Base-by-base conservation (phyloP, 2,329 filamentous ascomycete species). In the Neoascochyta sp. region DNA sequence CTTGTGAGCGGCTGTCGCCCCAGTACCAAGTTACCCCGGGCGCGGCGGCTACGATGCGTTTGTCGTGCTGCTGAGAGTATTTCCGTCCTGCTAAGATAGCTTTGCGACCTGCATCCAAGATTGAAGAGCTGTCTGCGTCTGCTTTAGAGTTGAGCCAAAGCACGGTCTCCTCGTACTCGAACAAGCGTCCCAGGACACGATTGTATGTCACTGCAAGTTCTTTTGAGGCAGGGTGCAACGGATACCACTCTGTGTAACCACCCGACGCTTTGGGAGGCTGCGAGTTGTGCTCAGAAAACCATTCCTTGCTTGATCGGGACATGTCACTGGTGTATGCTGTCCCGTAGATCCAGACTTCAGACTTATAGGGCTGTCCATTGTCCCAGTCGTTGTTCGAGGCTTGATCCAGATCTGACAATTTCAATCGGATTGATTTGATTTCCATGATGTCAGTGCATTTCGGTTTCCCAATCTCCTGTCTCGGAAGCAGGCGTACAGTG, bases 1-100 rank as follows among this genome's bases (percentile, higher is more conserved):
- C 71, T 26, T 79, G 70, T 1, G 70, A 69, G 1, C 77, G 67
- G 13, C 64, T 65, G 29, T 80, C 75, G 0, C 67, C 74, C 70
- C 73, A 78, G 50, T 71, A 76, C 75, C 75, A 80, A 0, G 59
- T 54, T 15, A 68, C 64, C 9, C 60, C 65, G 0, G 23, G 12
- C 5, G 31, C 27, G 9, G 21, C 3, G 3, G 41, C 24, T 7
- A 42, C 47, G 16, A 79, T 74, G 3, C 75, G 71, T 1, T 59
- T 39, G 34, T 80, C 73, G 10, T 66, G 57, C 9, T 60, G 39
- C 0, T 53, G 46, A 1, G 72, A 68, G 45, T 67, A 78, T 1
- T 51, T 43, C 2, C 76, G 67, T 1, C 66, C 73, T n/a, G 63
- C 57, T 1, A 65, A 27, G 1, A 75, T 55, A 2, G 68, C 66